Evolutionary conservation across 2,329 filamentous ascomycete genomes (phyloP), one percentile per base, ranked within the genome.

Genomic region (Ophiostoma quercus): DNA sequence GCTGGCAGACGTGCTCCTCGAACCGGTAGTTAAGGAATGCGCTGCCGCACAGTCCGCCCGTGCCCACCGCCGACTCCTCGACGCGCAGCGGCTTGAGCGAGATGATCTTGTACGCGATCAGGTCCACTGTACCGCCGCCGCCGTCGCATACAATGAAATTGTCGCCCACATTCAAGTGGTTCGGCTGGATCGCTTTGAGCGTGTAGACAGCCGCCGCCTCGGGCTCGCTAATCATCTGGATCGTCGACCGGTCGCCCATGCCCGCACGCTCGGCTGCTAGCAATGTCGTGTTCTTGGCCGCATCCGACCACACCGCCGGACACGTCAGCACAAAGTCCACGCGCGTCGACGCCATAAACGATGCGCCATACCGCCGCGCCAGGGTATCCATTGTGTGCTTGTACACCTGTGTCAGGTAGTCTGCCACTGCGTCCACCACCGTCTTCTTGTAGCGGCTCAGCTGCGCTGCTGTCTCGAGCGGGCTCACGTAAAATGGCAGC

Each of bases 301-400:
- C 87, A 77, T 95, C 92, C 32, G 88, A 92, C 92, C 92, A 95
- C 8, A 94, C 90, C 8, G 92, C 92, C 8, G 92, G 92, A 68
- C 91, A 92, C 0, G 91, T 94, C 69, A 95, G 82, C 67, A 94
- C 90, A 74, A 92, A 94, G 72, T 94, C 88, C 54, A 92, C 88
- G 74, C 88, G 88, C 5, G 90, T 93, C 8, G 86, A 87, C 7
- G 85, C 85, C 87, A 94, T 92, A 75, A 94, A 94, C 0, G 87
- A 88, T 79, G 91, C 89, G 74, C 91, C 91, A 76, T 93, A 94
- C 66, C 90, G 83, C 71, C 88, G 83, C 0, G 86, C 90, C 73
- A 94, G 82, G 0, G 88, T 92, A 76, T 92, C 89, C 85, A 92
- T 92, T 47, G 90, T 93, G 76, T 94, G 91, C 70, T 85, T 84